Conservation (phyloP, 2,329 filamentous ascomycete genomes). For the Colletotrichum musicola region DNA sequence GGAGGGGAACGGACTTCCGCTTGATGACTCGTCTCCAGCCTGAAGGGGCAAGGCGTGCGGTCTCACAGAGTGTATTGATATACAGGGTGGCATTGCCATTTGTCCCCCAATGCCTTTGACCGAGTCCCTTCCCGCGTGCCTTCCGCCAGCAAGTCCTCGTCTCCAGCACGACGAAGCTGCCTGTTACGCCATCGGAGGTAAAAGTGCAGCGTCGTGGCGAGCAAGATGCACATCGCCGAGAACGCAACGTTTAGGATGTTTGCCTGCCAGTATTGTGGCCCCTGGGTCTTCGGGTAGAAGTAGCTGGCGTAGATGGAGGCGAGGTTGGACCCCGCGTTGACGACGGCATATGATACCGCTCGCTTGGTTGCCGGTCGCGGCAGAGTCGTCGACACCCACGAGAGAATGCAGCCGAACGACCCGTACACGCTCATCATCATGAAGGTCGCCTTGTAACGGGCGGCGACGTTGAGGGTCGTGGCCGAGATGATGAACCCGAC, state of each 20-base stretch:
- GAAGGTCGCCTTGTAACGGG: constrained; percentile 33
- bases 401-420: constrained; percentile 51
- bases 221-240: constrained; percentile 15
- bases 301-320: constrained; percentile 68
- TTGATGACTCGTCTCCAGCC: too few species aligned
- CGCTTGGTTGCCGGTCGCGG: constrained; percentile 80
- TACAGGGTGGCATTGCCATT: constrained; percentile 14
- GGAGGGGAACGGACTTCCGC: too few species aligned
- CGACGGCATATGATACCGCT: constrained; percentile 68
- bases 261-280: constrained; percentile 68
- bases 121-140: constrained; percentile 1
- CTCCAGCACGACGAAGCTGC: constrained; percentile 2
- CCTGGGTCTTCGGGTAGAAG: constrained; percentile 68
- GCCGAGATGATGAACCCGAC: constrained; percentile 27
- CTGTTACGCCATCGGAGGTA: constrained; percentile 19
- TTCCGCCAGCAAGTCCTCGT: constrained; percentile 1
- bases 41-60: too few species aligned
- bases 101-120: constrained; percentile 8
- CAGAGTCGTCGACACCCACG: constrained; percentile 83
- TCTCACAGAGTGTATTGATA: constrained; percentile 10
- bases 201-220: constrained; percentile 6
- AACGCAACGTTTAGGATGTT: constrained; percentile 11
- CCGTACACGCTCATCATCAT: constrained; percentile 17
- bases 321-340: constrained; percentile 67
- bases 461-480: constrained; percentile 15